Evolutionary conservation across 805 yeast genomes (phyloP).

Genomic region (Hanseniaspora vineae): DNA sequence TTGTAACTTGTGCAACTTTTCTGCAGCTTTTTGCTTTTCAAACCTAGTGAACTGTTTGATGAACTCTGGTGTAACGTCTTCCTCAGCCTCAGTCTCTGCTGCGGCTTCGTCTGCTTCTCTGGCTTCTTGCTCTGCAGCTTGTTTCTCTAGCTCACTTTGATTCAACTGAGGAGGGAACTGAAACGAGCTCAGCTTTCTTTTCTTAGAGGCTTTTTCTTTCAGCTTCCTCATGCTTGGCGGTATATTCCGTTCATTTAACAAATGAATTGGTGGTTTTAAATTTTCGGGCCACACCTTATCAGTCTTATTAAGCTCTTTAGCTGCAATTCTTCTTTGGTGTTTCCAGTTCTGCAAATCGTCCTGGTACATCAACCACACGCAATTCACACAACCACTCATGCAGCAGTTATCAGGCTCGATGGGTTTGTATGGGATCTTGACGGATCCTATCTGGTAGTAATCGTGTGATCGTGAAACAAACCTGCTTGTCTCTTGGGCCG

Average conservation of each 20-base stretch:
- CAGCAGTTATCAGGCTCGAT: slow-evolving; percentile 92
- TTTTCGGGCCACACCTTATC: slow-evolving; percentile 49
- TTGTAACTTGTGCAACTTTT: slow-evolving; percentile 6
- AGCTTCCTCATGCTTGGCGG: slow-evolving; percentile 26
- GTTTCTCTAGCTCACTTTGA: slow-evolving; percentile 1
- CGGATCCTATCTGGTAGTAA: slow-evolving; percentile 36
- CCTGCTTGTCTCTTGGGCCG: slow-evolving; percentile 29
- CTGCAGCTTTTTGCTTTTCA: slow-evolving; percentile 49
- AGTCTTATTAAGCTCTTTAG: slow-evolving; percentile 28
- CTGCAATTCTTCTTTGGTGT: slow-evolving; percentile 44
- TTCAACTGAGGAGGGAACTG: slow-evolving; percentile 6
- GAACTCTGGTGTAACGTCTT: slow-evolving; percentile 52
- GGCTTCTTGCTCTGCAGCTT: slow-evolving; percentile 14
- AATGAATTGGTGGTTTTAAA: slow-evolving; percentile 43
- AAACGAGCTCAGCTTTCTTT: slow-evolving; percentile 15
- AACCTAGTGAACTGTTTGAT: slow-evolving; percentile 75
- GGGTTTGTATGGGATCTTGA: slow-evolving; percentile 73
- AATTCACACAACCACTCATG: slow-evolving; percentile 92
- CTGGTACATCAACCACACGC: slow-evolving; percentile 90
- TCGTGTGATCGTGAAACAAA: slow-evolving; percentile 8
- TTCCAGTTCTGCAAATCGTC: slow-evolving; percentile 86
- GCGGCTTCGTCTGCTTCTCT: slow-evolving; percentile 13
- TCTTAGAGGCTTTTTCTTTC: slow-evolving; percentile 10
- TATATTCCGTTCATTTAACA: slow-evolving; percentile 29
- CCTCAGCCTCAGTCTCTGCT: slow-evolving; percentile 12